Base-by-base conservation (phyloP, 2,329 filamentous ascomycete species). In the Didymosphaeria variabile region DNA sequence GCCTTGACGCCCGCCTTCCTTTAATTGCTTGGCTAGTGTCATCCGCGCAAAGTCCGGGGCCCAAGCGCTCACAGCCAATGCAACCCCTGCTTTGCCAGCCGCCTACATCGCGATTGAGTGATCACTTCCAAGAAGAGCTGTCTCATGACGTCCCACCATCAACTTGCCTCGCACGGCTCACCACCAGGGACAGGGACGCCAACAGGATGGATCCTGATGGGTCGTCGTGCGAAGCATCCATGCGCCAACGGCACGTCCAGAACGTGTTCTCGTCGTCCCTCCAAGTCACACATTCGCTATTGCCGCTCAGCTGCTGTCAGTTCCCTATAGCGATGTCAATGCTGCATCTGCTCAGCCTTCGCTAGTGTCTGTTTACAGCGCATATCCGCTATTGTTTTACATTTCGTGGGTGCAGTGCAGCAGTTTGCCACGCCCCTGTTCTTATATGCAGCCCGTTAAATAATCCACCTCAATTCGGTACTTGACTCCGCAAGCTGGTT, bases 141-240 rank as follows among this genome's bases (percentile, higher is more conserved):
- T 58, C 70, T 68, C 68, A 73, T 77, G 74, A 76, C 73, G 73
- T 74, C 57, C 60, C 47, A 13, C 47, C 46, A 40, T 44, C 52
- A 31, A 45, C 46, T n/a, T 46, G 60, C 57, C 51, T 47, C 54
- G 55, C 52, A 49, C 60, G 59, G 59, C 38, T 45, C 59, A 57
- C 52, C 44, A 21, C 10, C 38, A 55, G 52, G 52, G 26, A 57
- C 68, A 56, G 56, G 61, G 36, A 32, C 49, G 23, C 44, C 31
- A 15, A 54, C 42, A 51, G 34, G 21, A 51, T 42, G 53, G 40
- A 36, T 45, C 42, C 40, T 26, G 40, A 34, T n/a, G 26, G 36
- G 32, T 12, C 52, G 23, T 46, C 23, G 23, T 17, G 42, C 34
- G 31, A 51, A 45, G n/a, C 31, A 51, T 59, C 23, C 34, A 40